A percentile compares a stretch with the other conserved stretches of the same genome.
Evolutionary conservation across 2,329 filamentous ascomycete species (phyloP).

Genomic region (Polytolypa hystricis): DNA sequence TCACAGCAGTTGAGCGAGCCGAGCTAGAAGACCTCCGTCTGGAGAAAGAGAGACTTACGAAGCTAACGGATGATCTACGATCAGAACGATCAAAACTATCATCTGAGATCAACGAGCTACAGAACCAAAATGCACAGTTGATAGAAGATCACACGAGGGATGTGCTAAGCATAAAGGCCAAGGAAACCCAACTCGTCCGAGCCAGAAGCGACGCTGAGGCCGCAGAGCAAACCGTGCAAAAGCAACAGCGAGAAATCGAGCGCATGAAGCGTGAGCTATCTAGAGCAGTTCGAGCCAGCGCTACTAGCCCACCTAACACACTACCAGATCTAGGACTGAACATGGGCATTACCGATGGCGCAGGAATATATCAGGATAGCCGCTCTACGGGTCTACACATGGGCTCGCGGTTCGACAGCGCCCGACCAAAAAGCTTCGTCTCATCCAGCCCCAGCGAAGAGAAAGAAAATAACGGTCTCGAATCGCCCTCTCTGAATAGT

Average conservation of each 20-base stretch:
- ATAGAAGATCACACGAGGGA: constrained; percentile 97
- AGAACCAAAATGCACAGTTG: constrained; percentile 90
- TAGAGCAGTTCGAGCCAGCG: constrained; percentile 34
- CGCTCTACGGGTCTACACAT: constrained; percentile 24
- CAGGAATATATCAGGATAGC: constrained; percentile 30
- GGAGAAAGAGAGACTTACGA: constrained; percentile 67
- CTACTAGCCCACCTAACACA: constrained; percentile 27
- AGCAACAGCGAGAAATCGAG: constrained; percentile 78
- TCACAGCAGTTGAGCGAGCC: constrained; percentile 73
- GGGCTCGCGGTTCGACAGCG: constrained; percentile 29
- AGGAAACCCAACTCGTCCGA: constrained; percentile 91
- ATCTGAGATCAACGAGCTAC: constrained; percentile 84
- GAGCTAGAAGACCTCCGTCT: constrained; percentile 81
- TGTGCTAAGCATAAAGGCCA: constrained; percentile 92
- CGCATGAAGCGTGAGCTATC: constrained; percentile 76
- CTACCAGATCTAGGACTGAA: constrained; percentile 45
- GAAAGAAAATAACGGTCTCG: constrained; percentile 53
- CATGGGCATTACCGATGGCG: constrained; percentile 40
- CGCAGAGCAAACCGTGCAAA: constrained; percentile 74
- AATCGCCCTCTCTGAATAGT: constrained; percentile 24
- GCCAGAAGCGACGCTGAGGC: constrained; percentile 83
- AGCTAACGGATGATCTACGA: constrained; percentile 67
- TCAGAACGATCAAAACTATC: constrained; percentile 70
- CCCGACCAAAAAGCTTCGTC: constrained; percentile 30
- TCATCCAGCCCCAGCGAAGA: constrained; percentile 55